Conservation (phyloP, 208 protist genomes). For the Trypanosoma scelopori region DNA sequence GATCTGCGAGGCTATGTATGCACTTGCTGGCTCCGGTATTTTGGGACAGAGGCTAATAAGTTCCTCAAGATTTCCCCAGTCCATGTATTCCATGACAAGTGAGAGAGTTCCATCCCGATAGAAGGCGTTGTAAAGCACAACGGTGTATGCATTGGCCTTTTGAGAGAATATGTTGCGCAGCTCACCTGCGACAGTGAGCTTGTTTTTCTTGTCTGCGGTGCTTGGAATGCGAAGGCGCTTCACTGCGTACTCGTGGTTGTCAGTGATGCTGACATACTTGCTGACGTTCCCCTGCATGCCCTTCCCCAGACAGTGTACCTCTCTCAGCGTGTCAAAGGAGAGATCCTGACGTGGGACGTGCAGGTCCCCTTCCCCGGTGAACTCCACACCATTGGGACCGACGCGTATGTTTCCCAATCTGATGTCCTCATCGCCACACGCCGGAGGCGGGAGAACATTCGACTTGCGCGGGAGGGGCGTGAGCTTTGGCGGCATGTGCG, state of each 20-base stretch:
- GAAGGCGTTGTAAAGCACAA: slow-evolving; percentile 85
- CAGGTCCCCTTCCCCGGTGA: slow-evolving; percentile 72
- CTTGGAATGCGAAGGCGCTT: slow-evolving; percentile 75
- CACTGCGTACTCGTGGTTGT: slow-evolving; percentile 59
- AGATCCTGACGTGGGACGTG: slow-evolving; percentile 70
- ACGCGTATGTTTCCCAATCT: slow-evolving; percentile 80
- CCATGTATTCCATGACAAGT: slow-evolving; percentile 90
- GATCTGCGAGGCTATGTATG: slow-evolving; percentile 78
- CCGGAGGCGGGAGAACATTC: slow-evolving; percentile 24
- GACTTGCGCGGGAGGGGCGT: slow-evolving; percentile 63
- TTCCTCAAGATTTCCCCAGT: slow-evolving; percentile 87
- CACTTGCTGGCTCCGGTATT: slow-evolving; percentile 53
- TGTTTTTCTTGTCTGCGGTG: slow-evolving; percentile 54
- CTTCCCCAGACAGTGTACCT: slow-evolving; percentile 53
- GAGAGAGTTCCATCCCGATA: slow-evolving; percentile 65
- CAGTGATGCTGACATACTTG: slow-evolving; percentile 60
- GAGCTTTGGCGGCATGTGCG: slow-evolving; percentile 70
- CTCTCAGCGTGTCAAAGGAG: slow-evolving; percentile 54
- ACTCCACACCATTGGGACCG: slow-evolving; percentile 63
- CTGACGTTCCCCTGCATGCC: slow-evolving; percentile 77
- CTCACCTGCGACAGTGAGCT: slow-evolving; percentile 76
- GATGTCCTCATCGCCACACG: slow-evolving; percentile 58
- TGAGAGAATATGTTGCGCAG: slow-evolving; percentile 83
- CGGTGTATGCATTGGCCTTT: slow-evolving; percentile 66
- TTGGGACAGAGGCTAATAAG: slow-evolving; percentile 46